Base-by-base conservation (phyloP, 1,284 basidiomycete genomes). In the Testicularia cyperi region DNA sequence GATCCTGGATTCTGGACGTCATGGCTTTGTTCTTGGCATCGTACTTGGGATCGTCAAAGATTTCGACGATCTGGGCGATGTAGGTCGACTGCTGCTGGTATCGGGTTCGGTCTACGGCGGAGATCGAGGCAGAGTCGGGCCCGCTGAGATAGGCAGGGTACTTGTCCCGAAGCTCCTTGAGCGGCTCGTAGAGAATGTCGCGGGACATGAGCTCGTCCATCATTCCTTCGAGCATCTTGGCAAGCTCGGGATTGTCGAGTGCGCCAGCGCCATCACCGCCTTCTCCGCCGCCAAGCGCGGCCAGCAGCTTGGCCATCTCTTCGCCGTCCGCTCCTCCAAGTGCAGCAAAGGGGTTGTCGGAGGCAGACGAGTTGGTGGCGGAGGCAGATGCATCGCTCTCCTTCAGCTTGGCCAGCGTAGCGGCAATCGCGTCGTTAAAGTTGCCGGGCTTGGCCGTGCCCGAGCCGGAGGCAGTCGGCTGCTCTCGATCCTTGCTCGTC, bases 151-250 rank as follows among this genome's bases (percentile, higher is more conserved):
- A 95, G 15, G 72, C 78, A 0, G 92, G 91, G 80, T 92, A 94
- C 89, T 92, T 91, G 14, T 87, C 84, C 14, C 84, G 81, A 23
- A 98, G 79, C 74, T 97, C 94, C 65, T 88, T 88, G 68, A 97
- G 78, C 0, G 94, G 92, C 62, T 95, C 92, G 70, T 96, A 90
- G 15, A 95, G 79, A 9, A 97, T 83, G 2, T 97, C 91, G 74
- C 91, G 92, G 77, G 85, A 86, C 89, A 98, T 91, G 34, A 98
- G 81, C 74, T 92, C 86, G 14, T 84, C 83, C 92, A 94, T 91
- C 87, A 97, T 90, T 28, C 81, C 84, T 76, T 97, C 90, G 18
- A 98, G 80, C 63, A 95, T 81, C 8, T 83, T 84, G 36, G 85
- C 83, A 6, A 92, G 77, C 16, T 70, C 68, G 0, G 68, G 60